phyloP scores from a whole-genome alignment of 768 basidiomycete genomes.

The Hypholoma sublateritium region DNA sequence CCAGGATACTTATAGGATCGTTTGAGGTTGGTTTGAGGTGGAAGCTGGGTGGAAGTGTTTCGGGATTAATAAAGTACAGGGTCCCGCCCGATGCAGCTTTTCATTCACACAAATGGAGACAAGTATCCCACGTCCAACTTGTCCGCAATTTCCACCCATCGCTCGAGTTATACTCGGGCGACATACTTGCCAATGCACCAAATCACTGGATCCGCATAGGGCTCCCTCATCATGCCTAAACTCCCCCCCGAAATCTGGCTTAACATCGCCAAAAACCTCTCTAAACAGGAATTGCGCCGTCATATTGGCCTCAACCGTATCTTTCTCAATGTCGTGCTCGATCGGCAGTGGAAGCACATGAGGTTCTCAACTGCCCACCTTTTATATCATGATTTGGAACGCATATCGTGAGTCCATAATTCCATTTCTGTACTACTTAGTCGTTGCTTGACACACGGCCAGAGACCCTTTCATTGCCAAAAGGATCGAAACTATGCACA shows the following conservation, averaged over 20 bases:
- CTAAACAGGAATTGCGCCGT: neutral
- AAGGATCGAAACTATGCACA: slow-evolving; percentile 4
- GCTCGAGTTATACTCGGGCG: too few species aligned
- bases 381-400: neutral
- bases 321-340: slow-evolving; percentile 1
- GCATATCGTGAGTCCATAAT: neutral
- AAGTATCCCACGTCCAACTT: too few species aligned
- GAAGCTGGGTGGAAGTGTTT: too few species aligned
- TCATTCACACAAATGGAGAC: too few species aligned
- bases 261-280: slow-evolving; percentile 1
- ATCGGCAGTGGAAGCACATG: slow-evolving; percentile 3
- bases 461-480: slow-evolving; percentile 6
- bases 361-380: neutral
- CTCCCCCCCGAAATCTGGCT: slow-evolving; percentile 8
- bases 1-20: too few species aligned
- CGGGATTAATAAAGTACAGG: too few species aligned
- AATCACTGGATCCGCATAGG: neutral
- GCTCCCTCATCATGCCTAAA: neutral
- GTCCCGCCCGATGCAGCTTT: too few species aligned
- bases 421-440: neutral
- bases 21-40: too few species aligned
- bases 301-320: neutral
- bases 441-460: too few species aligned
- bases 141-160: too few species aligned
- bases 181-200: neutral